phyloP scores from a whole-genome alignment of 148 eudicot genomes.

The Camellia lanceoleosa region DNA sequence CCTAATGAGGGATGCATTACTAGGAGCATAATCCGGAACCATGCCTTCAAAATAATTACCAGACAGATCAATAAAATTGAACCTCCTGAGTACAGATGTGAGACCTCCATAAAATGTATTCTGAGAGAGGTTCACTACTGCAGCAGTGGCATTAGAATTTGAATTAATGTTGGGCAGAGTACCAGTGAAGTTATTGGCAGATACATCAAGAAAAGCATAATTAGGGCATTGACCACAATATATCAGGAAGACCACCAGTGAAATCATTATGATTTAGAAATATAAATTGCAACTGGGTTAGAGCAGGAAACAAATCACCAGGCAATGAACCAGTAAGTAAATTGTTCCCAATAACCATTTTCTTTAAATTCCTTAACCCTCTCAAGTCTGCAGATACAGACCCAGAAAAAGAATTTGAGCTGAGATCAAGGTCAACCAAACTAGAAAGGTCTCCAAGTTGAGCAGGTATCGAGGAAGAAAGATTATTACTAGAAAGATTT shows the following conservation, averaged over 20 bases:
- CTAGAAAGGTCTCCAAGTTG: conserved; percentile 64
- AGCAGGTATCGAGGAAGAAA: conserved; percentile 58
- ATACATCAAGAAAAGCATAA: conserved; percentile 59
- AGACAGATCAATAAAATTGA: conserved; percentile 52
- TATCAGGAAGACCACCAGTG: conserved; percentile 53
- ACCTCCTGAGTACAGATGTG: conserved; percentile 40
- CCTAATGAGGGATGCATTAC: conserved; percentile 29
- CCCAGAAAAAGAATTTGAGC: conserved; percentile 48
- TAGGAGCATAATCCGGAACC: conserved; percentile 38
- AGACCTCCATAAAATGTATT: conserved; percentile 65
- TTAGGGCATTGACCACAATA: conserved; percentile 55
- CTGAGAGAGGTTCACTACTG: conserved; percentile 54
- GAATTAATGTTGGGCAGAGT: conserved; percentile 39
- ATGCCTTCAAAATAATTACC: conserved; percentile 70
- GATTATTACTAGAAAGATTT: conserved; percentile 62
- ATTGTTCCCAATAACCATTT: conserved; percentile 52
- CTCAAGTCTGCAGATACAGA: conserved; percentile 51
- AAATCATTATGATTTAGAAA: conserved; percentile 55
- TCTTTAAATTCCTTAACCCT: conserved; percentile 55
- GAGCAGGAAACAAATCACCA: conserved; percentile 43
- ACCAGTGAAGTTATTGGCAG: conserved; percentile 70
- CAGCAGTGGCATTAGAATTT: conserved; percentile 37
- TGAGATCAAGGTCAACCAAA: conserved; percentile 80
- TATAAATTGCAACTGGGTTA: conserved; percentile 48
- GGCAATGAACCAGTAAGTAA: conserved; percentile 56